Evolutionary conservation across 192 early-diverging fungal species (phyloP).

Genomic region (Coemansia sp.): DNA sequence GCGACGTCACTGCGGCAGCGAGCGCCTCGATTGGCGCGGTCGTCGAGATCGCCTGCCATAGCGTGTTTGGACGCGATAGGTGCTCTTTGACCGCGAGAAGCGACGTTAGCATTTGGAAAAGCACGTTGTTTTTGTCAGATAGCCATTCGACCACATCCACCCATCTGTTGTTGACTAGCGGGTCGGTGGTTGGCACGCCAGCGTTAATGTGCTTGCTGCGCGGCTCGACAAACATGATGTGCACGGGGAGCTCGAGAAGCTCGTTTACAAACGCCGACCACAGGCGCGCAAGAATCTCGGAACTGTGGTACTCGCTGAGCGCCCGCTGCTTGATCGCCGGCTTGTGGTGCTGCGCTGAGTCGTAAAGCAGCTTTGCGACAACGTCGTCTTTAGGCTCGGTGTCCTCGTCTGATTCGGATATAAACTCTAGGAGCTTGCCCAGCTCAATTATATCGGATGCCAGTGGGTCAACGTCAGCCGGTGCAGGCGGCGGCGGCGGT

Average conservation of each 20-base stretch:
- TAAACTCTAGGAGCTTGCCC: not conserved
- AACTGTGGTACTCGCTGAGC: conserved; percentile 15
- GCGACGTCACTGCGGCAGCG: conserved; percentile 1
- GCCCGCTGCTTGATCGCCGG: not conserved
- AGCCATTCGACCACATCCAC: conserved; percentile 9
- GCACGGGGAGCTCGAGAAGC: conserved; percentile 10
- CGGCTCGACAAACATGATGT: conserved; percentile 7
- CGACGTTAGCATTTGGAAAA: conserved; percentile 15
- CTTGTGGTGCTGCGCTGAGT: conserved; percentile 6
- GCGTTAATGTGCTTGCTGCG: not conserved
- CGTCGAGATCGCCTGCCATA: conserved; percentile 18
- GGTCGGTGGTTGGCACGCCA: too few relatives aligned
- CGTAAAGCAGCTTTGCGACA: conserved; percentile 21
- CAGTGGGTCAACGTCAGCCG: not conserved
- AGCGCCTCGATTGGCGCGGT: conserved; percentile 8
- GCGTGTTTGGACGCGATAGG: conserved; percentile 1
- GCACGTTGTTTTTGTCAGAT: conserved; percentile 8
- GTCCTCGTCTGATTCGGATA: not conserved
- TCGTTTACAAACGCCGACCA: conserved; percentile 23
- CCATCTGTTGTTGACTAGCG: not conserved
- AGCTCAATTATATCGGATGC: not conserved
- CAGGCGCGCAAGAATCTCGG: conserved; percentile 6
- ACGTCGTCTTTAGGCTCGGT: not conserved
- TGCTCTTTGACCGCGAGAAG: conserved; percentile 13
- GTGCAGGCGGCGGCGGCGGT: not conserved